Conservation (phyloP, 495 filamentous ascomycete species). For the Cudoniella acicularis region DNA sequence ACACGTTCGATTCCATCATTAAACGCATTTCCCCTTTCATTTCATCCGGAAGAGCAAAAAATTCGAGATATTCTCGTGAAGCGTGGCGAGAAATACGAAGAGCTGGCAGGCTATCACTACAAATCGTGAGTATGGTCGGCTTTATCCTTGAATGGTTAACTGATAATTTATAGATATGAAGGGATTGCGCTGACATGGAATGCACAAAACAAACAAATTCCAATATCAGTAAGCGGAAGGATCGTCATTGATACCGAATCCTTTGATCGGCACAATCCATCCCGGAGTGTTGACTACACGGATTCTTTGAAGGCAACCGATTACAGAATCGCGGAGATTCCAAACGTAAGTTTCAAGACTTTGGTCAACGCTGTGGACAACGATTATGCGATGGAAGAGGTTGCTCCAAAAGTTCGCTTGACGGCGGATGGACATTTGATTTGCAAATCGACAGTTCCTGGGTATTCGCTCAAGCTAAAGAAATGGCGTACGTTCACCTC, state of each 20-base stretch:
- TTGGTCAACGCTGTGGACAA: background rate
- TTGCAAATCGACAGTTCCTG: slow-evolving; percentile 9
- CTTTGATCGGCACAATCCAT: slow-evolving; percentile 80
- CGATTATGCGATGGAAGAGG: slow-evolving; percentile 1
- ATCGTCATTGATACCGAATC: slow-evolving; percentile 86
- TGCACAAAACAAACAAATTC: slow-evolving; percentile 4
- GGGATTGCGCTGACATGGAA: slow-evolving; percentile 25
- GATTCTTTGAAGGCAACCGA: slow-evolving; percentile 34
- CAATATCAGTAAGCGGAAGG: slow-evolving; percentile 35
- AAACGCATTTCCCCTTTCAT: slow-evolving; percentile 70
- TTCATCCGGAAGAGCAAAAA: slow-evolving; percentile 67
- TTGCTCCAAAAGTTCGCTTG: background rate
- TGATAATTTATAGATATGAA: slow-evolving; percentile 31
- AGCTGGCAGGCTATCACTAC: slow-evolving; percentile 77
- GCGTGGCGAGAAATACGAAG: slow-evolving; percentile 78
- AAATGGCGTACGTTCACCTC: slow-evolving; percentile 54
- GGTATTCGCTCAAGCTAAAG: slow-evolving; percentile 38
- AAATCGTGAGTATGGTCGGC: slow-evolving; percentile 36
- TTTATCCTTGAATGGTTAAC: slow-evolving; percentile 31
- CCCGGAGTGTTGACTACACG: slow-evolving; percentile 45
- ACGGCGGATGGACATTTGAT: slow-evolving; percentile 8
- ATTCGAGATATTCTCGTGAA: slow-evolving; percentile 66
- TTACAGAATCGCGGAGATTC: slow-evolving; percentile 21
- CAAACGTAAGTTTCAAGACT: slow-evolving; percentile 23
- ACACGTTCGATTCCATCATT: slow-evolving; percentile 75